Percentiles rank a stretch among this genome's conserved stretches.
Conservation (phyloP, 2,329 filamentous ascomycete species). For the Colletotrichum camelliae region DNA sequence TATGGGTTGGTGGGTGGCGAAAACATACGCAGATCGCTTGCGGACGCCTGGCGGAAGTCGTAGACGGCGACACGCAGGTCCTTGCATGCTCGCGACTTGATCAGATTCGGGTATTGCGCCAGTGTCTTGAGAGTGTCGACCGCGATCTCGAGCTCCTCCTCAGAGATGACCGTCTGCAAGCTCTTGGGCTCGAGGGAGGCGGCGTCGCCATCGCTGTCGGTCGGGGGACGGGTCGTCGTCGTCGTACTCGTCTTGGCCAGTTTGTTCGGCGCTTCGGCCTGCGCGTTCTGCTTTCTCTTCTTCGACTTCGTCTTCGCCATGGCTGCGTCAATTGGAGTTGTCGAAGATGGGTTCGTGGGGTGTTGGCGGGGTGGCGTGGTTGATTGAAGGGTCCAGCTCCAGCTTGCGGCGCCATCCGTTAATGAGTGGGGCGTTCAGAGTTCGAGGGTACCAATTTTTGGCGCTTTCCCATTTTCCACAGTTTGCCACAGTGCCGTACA, state of each 20-base stretch:
- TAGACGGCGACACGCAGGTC: conserved; percentile 71
- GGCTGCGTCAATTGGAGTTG: not conserved
- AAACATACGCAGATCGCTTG: conserved; percentile 57
- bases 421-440: not conserved
- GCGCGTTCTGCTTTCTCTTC: conserved; percentile 49
- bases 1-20: not conserved
- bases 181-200: conserved; percentile 49
- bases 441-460: not conserved
- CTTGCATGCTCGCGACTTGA: conserved; percentile 73
- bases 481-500: fast-evolving
- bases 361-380: not conserved
- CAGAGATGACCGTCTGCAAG: conserved; percentile 59
- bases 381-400: not conserved
- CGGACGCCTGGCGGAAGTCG: conserved; percentile 72
- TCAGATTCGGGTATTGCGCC: conserved; percentile 63
- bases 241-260: conserved; percentile 38
- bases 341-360: not conserved
- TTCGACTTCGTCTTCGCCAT: conserved; percentile 52
- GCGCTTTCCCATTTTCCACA: not conserved
- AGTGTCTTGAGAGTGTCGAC: conserved; percentile 68
- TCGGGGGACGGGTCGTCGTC: conserved; percentile 36
- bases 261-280: conserved; percentile 41
- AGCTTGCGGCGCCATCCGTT: not conserved
- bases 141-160: conserved; percentile 71
- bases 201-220: conserved; percentile 29